Evolutionary conservation across 352 stramenopile species (phyloP).

Genomic region (Globisporangium cylindrosporum): DNA sequence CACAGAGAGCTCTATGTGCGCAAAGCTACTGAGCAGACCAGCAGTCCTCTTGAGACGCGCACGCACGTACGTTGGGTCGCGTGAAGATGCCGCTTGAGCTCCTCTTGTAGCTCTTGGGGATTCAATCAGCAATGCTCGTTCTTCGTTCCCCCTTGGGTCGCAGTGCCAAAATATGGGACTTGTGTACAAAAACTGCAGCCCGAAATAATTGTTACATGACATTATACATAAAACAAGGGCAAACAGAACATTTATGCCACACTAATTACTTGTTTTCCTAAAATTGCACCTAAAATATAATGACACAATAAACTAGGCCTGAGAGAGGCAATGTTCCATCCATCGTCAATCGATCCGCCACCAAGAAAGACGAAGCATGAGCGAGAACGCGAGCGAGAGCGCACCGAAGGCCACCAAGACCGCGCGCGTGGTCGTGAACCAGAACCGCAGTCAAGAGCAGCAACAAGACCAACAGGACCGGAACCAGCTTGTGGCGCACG

Average conservation of each 20-base stretch:
- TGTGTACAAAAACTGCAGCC: not conserved
- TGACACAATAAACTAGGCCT: not conserved
- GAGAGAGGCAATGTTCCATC: not conserved
- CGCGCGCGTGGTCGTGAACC: constrained; percentile 9
- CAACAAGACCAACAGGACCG: not conserved
- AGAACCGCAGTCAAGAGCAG: not conserved
- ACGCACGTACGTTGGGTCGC: not conserved
- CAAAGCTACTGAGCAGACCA: not conserved
- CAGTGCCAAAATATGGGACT: not conserved
- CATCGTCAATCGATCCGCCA: not conserved
- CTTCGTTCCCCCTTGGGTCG: not conserved
- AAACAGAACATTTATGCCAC: not conserved
- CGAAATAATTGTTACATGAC: not conserved
- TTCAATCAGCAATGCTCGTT: not conserved
- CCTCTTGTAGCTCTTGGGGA: constrained; percentile 1
- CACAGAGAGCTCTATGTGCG: not conserved
- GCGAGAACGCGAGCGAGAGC: constrained; percentile 1
- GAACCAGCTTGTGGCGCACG: not conserved
- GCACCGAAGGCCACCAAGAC: not conserved
- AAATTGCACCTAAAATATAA: not conserved
- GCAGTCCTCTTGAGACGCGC: not conserved
- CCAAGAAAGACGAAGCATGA: constrained; percentile 5
- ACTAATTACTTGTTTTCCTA: not conserved
- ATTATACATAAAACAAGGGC: not conserved
- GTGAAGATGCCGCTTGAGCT: not conserved